Conservation (phyloP, 2,329 filamentous ascomycete species). For the Aspergillus puulaauensis region DNA sequence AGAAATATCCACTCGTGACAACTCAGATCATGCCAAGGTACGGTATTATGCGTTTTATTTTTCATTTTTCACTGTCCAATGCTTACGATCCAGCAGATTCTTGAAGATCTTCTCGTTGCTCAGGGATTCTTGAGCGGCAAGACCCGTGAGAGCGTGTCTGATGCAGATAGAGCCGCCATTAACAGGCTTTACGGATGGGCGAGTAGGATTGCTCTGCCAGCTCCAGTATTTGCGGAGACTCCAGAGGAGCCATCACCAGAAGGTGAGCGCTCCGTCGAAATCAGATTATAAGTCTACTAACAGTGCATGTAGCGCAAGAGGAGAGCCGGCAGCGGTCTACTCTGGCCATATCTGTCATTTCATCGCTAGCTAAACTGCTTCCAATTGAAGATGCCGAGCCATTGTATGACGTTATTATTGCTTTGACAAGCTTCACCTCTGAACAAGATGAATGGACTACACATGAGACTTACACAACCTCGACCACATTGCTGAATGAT, state of each 20-base stretch:
- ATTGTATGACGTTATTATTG: slow-evolving; percentile 27
- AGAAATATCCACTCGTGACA: slow-evolving; percentile 26
- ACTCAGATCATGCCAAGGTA: slow-evolving; percentile 24
- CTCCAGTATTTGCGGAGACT: slow-evolving; percentile 29
- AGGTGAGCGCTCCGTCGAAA: slow-evolving; percentile 8
- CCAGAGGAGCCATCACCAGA: slow-evolving; percentile 23
- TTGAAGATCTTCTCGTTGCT: slow-evolving; percentile 32
- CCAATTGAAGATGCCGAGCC: slow-evolving; percentile 21
- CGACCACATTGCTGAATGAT: slow-evolving; percentile 18
- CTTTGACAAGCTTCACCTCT: slow-evolving; percentile 34
- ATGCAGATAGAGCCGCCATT: slow-evolving; percentile 24
- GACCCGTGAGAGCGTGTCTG: slow-evolving; percentile 16
- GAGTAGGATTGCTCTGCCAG: slow-evolving; percentile 30
- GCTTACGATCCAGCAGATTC: slow-evolving; percentile 24
- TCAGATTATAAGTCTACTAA: background rate
- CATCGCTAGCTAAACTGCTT: slow-evolving; percentile 17
- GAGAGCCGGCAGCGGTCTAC: slow-evolving; percentile 25
- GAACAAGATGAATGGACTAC: slow-evolving; percentile 38
- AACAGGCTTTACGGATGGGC: slow-evolving; percentile 35
- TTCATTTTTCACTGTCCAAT: background rate
- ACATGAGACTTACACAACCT: slow-evolving; percentile 16
- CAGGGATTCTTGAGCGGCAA: slow-evolving; percentile 23
- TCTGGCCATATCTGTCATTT: slow-evolving; percentile 32
- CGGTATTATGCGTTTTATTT: background rate
- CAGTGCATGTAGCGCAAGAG: slow-evolving; percentile 18